These are phyloP conservation scores for Aspergillus novofumigatus DNA, from an alignment of 2,329 filamentous ascomycete species.

Conservation along the genomic window DNA sequence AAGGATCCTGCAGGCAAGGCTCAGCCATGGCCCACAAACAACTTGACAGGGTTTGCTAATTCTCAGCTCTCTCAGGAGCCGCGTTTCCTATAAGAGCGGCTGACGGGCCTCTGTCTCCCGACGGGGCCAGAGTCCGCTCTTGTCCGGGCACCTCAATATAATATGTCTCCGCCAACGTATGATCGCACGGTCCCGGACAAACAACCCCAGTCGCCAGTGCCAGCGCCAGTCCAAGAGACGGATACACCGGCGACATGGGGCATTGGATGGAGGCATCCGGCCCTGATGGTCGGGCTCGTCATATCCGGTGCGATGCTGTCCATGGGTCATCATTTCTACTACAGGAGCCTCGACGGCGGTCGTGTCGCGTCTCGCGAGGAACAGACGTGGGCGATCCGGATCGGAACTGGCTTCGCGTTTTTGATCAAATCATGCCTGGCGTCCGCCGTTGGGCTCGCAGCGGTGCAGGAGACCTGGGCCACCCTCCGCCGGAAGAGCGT, in stretches of 20 bases:
- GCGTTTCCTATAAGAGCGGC: no score
- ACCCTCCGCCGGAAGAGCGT: conserved; percentile 8
- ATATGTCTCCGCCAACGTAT: no score
- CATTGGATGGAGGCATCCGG: conserved; percentile 2
- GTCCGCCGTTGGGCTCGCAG: conserved; percentile 6
- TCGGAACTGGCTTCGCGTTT: conserved; percentile 10
- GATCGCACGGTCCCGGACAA: no score
- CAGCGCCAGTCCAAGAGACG: no score
- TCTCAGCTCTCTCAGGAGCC: no score
- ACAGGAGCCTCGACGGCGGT: not conserved
- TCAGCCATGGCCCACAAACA: no score
- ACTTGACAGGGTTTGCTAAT: no score
- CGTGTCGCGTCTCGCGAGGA: conserved; percentile 4
- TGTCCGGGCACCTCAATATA: no score
- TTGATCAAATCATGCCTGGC: conserved; percentile 3
- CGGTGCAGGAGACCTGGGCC: conserved; percentile 7
- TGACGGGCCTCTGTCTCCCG: no score
- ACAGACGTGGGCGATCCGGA: conserved; percentile 9
- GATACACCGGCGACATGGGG: not conserved
- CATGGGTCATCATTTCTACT: conserved; percentile 3
- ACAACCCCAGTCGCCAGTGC: no score
- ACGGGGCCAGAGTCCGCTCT: no score
- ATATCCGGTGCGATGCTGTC: conserved; percentile 3
- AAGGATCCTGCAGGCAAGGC: no score
- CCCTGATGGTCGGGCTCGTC: conserved; percentile 5